A percentile compares a stretch with the other conserved stretches of the same genome.
Conservation (phyloP, 768 basidiomycete species). For the Leucocoprinus sp. region DNA sequence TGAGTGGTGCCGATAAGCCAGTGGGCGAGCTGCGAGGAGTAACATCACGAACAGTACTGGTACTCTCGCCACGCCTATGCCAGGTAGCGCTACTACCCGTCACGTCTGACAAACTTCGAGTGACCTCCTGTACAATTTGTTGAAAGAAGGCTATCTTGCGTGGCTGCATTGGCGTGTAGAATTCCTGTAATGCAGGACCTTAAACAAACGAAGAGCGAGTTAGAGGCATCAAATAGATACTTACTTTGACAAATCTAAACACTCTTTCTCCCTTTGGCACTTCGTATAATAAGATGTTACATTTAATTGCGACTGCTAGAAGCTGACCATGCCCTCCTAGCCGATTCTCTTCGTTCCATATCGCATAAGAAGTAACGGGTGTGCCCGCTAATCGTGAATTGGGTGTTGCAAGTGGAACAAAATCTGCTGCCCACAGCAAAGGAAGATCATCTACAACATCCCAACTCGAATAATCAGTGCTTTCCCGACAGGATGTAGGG, state of each 20-base stretch:
- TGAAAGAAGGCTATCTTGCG: slow-evolving; percentile 63
- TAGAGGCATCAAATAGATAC: neutral
- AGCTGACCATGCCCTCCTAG: slow-evolving; percentile 39
- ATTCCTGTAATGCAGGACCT: slow-evolving; percentile 47
- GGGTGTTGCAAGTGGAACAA: slow-evolving; percentile 62
- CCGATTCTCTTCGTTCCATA: slow-evolving; percentile 55
- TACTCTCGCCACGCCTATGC: slow-evolving; percentile 37
- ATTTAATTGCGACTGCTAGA: slow-evolving; percentile 72
- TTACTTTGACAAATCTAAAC: slow-evolving; percentile 74
- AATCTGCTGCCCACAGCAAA: slow-evolving; percentile 82
- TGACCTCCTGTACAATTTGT: slow-evolving; percentile 51
- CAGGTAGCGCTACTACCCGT: slow-evolving; percentile 23
- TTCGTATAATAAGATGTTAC: slow-evolving; percentile 68
- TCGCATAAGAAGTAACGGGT: slow-evolving; percentile 56
- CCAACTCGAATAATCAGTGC: slow-evolving; percentile 49
- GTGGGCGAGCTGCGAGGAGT: slow-evolving; percentile 17
- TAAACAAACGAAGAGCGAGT: neutral
- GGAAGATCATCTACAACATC: slow-evolving; percentile 70
- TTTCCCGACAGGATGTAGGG: slow-evolving; percentile 17
- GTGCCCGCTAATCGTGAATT: slow-evolving; percentile 55
- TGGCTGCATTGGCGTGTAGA: slow-evolving; percentile 69
- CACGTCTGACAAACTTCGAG: slow-evolving; percentile 35
- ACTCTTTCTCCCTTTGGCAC: slow-evolving; percentile 77
- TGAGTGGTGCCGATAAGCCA: slow-evolving; percentile 18
- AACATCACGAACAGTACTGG: slow-evolving; percentile 27